A percentile compares a stretch with the other conserved stretches of the same genome.
Evolutionary conservation across 75 land plant genomes (phyloP).

Genomic region (Gnetum montanum): DNA sequence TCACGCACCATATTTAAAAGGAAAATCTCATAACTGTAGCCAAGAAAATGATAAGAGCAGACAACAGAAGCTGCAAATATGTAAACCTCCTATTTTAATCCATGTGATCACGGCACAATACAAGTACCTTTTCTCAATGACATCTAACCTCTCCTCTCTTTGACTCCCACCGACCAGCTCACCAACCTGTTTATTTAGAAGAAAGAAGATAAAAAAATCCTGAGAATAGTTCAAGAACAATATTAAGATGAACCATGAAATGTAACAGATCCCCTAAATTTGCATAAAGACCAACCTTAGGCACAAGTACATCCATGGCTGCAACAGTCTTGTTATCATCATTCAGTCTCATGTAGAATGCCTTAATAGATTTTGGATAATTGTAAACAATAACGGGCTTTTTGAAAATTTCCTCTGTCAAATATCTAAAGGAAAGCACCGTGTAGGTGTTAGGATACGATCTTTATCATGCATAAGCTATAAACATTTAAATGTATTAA

Average conservation of each 20-base stretch:
- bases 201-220: neutral
- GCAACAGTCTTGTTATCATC: constrained; percentile 94
- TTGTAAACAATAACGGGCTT: constrained; percentile 98
- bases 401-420: constrained; percentile 80
- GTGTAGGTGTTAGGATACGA: too few relatives aligned
- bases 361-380: constrained; percentile 91
- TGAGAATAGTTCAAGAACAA: neutral
- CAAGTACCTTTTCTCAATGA: constrained; percentile 52
- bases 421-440: constrained; percentile 63
- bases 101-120: too few relatives aligned
- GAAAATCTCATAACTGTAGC: too few relatives aligned
- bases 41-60: too few relatives aligned
- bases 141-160: constrained; percentile 83
- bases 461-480: too few relatives aligned
- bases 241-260: too few relatives aligned
- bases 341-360: constrained; percentile 97
- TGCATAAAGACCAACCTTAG: constrained; percentile 47
- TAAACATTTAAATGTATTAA: too few relatives aligned
- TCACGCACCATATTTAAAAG: too few relatives aligned
- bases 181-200: constrained; percentile 81
- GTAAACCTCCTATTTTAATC: too few relatives aligned
- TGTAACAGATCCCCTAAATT: constrained; percentile 3
- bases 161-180: constrained; percentile 96
- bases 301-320: constrained; percentile 99
- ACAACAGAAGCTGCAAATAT: too few relatives aligned